Conservation (phyloP, 2,329 filamentous ascomycete genomes). For the Trichoderma koningii region DNA sequence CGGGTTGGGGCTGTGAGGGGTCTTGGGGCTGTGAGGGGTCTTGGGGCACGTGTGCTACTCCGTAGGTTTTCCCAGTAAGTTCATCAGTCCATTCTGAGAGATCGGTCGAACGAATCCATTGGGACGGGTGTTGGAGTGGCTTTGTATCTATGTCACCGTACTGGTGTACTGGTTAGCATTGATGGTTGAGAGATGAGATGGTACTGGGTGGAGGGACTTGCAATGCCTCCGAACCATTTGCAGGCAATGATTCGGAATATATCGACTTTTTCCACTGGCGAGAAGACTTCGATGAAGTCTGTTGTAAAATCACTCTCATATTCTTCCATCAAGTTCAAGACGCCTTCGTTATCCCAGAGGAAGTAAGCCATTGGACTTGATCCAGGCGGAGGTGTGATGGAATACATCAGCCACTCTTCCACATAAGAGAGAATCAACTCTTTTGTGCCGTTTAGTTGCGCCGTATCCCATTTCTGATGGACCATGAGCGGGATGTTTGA, state of each 20-base stretch:
- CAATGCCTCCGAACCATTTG: constrained; percentile 34
- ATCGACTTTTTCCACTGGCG: constrained; percentile 32
- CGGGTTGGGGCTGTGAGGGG: constrained; percentile 15
- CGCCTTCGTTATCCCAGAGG: constrained; percentile 33
- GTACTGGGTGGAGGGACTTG: constrained; percentile 23
- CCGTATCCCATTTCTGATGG: constrained; percentile 33
- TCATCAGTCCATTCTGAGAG: constrained; percentile 32
- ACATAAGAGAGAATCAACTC: constrained; percentile 30
- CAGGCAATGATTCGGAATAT: constrained; percentile 33
- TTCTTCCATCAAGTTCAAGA: constrained; percentile 29
- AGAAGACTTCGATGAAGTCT: constrained; percentile 30
- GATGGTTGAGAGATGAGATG: not conserved
- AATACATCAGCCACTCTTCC: constrained; percentile 31
- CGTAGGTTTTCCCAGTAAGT: constrained; percentile 29
- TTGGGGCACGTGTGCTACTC: not conserved
- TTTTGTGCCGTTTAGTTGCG: constrained; percentile 28
- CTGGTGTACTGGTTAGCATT: constrained; percentile 14
- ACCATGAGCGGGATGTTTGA: constrained; percentile 34
- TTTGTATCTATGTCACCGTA: constrained; percentile 35
- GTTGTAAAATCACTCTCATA: constrained; percentile 28
- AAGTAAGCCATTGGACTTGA: constrained; percentile 33
- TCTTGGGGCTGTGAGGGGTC: not conserved
- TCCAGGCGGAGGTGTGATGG: constrained; percentile 23
- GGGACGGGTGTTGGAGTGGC: constrained; percentile 31
- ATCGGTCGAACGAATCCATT: constrained; percentile 31